Base-by-base conservation (phyloP, 2,329 filamentous ascomycete species). In the Fragosphaeria purpurea region DNA sequence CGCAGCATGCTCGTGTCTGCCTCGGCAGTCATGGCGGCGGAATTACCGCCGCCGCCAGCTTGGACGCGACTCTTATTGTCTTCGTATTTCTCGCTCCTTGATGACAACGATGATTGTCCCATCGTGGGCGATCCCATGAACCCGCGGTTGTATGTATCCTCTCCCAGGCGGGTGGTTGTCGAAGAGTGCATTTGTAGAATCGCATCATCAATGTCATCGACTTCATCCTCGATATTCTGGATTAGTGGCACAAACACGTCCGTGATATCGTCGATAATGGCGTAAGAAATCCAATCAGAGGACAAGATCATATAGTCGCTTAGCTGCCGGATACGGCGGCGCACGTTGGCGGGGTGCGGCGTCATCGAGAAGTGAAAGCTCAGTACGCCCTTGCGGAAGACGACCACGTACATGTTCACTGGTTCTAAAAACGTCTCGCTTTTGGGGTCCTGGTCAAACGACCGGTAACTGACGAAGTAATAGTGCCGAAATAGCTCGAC, bases 381-480 rank as follows among this genome's bases (percentile, higher is more conserved):
- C 55, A 98, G 79, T 7, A 98, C 86, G 31, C 93, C 93, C 64
- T 97, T 89, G 10, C 90, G 82, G 72, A 98, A 98, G 8, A 98
- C 93, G 7, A 97, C 85, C 38, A 96, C 86, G 61, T 97, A 98
- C 78, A 98, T 88, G 67, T 97, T 95, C 62, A 98, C 86, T 1
- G 93, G 91, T 60, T 97, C 88, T 44, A 98, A 76, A 64, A 94
- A 95, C 62, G 94, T 83, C 51, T 93, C 87, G 63, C 83, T 95
- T 59, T 84, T 85, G 54, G 82, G 81, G 62, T 98, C 93, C 65
- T 97, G 93, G 64, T 98, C 93, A 62, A 98, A 98, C 0, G 89
- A 94, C 12, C 93, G 86, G 66, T 98, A 98, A 65, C 95, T 97
- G 69, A 98, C 88, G 61, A 98, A 96, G 67, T 98, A 98, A 70